phyloP scores from a whole-genome alignment of 2,329 filamentous ascomycete species.

The Penicillium expansum region DNA sequence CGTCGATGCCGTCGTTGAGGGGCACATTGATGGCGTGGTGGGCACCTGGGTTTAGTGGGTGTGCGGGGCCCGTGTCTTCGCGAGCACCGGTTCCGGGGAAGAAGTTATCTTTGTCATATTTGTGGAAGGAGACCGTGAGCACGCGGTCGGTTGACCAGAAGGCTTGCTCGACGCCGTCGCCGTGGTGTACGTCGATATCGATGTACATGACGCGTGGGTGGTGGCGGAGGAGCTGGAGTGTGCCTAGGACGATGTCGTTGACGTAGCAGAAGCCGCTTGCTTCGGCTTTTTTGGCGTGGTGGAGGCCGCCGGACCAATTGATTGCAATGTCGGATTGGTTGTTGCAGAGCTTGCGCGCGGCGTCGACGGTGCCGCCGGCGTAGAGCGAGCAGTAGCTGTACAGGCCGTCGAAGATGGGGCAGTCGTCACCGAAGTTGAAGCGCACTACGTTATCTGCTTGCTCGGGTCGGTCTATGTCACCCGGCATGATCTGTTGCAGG shows the following conservation, averaged over 20 bases:
- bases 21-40: constrained; percentile 91
- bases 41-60: constrained; percentile 79
- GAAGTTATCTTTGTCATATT: constrained; percentile 81
- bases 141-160: constrained; percentile 88
- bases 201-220: constrained; percentile 89
- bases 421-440: constrained; percentile 91
- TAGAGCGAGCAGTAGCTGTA: constrained; percentile 96
- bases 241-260: constrained; percentile 95
- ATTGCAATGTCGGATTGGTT: constrained; percentile 92
- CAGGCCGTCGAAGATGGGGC: constrained; percentile 91
- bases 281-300: constrained; percentile 92
- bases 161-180: constrained; percentile 85
- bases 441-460: constrained; percentile 58
- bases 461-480: constrained; percentile 64
- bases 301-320: constrained; percentile 94
- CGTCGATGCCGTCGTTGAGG: constrained; percentile 84
- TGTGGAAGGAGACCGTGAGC: constrained; percentile 93
- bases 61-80: constrained; percentile 78
- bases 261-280: constrained; percentile 98
- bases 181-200: constrained; percentile 90
- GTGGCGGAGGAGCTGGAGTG: constrained; percentile 79
- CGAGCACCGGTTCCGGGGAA: constrained; percentile 90
- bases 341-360: constrained; percentile 82
- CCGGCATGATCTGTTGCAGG: constrained; percentile 68
- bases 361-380: constrained; percentile 84